Conservation (phyloP, 768 basidiomycete species). For the Sistotremastrum niveocremeum region DNA sequence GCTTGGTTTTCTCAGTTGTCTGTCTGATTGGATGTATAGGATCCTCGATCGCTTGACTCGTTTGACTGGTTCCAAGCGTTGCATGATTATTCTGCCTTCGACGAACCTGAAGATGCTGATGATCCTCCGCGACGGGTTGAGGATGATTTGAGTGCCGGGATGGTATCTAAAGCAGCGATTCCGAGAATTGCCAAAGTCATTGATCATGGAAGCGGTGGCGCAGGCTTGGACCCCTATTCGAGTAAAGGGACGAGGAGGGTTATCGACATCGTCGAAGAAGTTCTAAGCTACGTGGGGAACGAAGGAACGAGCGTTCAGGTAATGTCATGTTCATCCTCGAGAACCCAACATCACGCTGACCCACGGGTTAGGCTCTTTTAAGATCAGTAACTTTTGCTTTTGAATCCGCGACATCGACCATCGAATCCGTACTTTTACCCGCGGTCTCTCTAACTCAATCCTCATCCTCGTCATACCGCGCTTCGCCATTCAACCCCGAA, state of each 20-base stretch:
- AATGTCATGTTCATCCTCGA: conserved; percentile 28
- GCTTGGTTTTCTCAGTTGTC: background rate
- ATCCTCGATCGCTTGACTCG: conserved; percentile 47
- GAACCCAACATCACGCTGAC: too few relatives aligned
- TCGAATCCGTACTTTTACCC: conserved; percentile 34
- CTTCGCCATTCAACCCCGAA: conserved; percentile 58
- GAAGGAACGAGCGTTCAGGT: conserved; percentile 26
- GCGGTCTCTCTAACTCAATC: conserved; percentile 27
- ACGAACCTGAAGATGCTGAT: conserved; percentile 25
- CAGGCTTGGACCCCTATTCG: conserved; percentile 65
- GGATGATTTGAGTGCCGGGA: conserved; percentile 76
- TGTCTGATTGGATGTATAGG: conserved; percentile 21
- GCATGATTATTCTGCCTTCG: conserved; percentile 52
- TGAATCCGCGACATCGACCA: conserved; percentile 38
- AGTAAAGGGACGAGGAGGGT: conserved; percentile 42
- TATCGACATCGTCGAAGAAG: conserved; percentile 66
- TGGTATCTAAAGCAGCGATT: conserved; percentile 74
- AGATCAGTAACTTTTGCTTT: conserved; percentile 41
- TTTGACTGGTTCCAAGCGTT: conserved; percentile 77
- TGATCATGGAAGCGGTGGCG: conserved; percentile 41
- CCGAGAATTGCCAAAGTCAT: conserved; percentile 62
- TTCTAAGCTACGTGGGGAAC: conserved; percentile 59
- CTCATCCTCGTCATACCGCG: conserved; percentile 6
- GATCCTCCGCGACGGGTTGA: conserved; percentile 61
- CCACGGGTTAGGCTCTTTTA: conserved; percentile 33